Evolutionary conservation across 345 rosid species (phyloP).

Genomic region (Clarkia xantiana): DNA sequence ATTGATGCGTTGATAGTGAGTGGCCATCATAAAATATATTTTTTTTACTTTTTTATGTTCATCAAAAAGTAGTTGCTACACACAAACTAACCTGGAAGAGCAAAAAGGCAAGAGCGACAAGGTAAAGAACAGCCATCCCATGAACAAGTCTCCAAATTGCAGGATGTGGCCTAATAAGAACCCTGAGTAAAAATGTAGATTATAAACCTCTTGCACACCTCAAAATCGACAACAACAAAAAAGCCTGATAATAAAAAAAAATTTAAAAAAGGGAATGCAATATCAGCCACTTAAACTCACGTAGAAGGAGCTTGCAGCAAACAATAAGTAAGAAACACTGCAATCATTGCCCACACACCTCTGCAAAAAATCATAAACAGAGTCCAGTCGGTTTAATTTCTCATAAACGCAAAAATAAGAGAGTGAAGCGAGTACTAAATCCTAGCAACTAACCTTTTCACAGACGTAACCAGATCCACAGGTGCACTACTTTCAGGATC

Average conservation of each 20-base stretch:
- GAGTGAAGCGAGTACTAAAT: background rate
- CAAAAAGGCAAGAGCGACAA: slow-evolving; percentile 81
- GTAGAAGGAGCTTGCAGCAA: slow-evolving; percentile 98
- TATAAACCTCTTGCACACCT: background rate
- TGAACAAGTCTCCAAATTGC: slow-evolving; percentile 98
- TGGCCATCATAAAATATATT: no score
- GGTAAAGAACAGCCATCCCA: slow-evolving; percentile 92
- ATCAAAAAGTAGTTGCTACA: no score
- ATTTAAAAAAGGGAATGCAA: background rate
- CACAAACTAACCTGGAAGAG: slow-evolving; percentile 72
- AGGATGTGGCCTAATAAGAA: slow-evolving; percentile 94
- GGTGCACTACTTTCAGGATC: slow-evolving; percentile 54
- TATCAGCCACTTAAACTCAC: slow-evolving; percentile 18
- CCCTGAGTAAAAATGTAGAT: slow-evolving; percentile 27
- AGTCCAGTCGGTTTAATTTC: slow-evolving; percentile 4
- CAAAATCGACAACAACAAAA: no score
- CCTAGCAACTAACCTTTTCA: slow-evolving; percentile 52
- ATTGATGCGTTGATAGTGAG: no score
- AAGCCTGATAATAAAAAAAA: background rate
- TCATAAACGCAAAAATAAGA: background rate
- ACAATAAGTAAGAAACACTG: slow-evolving; percentile 94
- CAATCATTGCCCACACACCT: slow-evolving; percentile 98
- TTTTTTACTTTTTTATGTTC: no score
- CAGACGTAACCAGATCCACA: slow-evolving; percentile 73
- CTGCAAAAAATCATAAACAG: slow-evolving; percentile 26